Evolutionary conservation across 495 filamentous ascomycete genomes (phyloP).

Genomic region (Penicillium arizonense): DNA sequence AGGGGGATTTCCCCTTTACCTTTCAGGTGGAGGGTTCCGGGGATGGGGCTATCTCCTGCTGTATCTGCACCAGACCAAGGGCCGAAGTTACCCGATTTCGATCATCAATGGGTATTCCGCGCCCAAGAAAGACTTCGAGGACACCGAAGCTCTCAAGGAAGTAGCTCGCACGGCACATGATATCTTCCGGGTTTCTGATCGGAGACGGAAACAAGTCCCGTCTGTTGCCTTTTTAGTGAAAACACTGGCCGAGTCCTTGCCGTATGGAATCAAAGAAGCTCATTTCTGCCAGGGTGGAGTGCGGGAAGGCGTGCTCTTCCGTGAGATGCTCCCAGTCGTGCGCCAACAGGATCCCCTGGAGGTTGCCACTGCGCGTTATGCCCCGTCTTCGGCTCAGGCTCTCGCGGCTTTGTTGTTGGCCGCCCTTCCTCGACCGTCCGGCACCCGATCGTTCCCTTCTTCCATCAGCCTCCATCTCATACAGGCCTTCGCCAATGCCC

Average conservation of each 20-base stretch:
- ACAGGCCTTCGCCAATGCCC: conserved; percentile 49
- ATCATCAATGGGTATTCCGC: conserved; percentile 80
- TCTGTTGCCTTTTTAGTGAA: conserved; percentile 79
- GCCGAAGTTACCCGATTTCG: conserved; percentile 78
- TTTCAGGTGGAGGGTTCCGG: conserved; percentile 88
- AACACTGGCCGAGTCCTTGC: conserved; percentile 65
- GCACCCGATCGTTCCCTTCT: conserved; percentile 22
- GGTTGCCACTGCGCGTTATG: conserved; percentile 54
- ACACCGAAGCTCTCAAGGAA: conserved; percentile 56
- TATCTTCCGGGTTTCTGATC: conserved; percentile 81
- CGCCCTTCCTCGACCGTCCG: conserved; percentile 38
- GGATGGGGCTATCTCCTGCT: conserved; percentile 82
- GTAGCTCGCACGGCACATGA: conserved; percentile 41
- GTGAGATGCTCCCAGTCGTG: conserved; percentile 56
- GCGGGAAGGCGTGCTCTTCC: conserved; percentile 75
- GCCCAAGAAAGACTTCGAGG: conserved; percentile 56
- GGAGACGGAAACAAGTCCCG: conserved; percentile 76
- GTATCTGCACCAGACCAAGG: conserved; percentile 59
- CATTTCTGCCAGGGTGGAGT: conserved; percentile 86
- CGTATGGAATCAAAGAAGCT: conserved; percentile 62
- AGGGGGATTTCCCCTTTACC: conserved; percentile 66
- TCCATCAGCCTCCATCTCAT: conserved; percentile 47
- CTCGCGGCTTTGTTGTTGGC: conserved; percentile 43
- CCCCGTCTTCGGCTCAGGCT: conserved; percentile 36
- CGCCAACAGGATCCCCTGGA: conserved; percentile 65